Evolutionary conservation across 257 asterid species (phyloP), one percentile per base, ranked within the genome.

Genomic region (Linderniella brevidens): DNA sequence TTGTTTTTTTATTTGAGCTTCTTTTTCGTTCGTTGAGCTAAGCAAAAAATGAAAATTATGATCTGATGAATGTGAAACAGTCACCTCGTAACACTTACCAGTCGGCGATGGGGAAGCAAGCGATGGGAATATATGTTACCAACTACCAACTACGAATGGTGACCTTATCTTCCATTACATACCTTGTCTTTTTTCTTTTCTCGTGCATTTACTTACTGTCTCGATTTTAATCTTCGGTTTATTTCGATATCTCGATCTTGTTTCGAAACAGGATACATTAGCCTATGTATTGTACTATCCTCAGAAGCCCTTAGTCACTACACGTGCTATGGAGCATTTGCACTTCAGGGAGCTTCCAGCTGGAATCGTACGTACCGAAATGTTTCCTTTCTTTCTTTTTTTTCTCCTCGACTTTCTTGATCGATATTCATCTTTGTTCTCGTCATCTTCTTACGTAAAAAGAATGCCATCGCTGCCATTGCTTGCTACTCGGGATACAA

Each of bases 81-180:
- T 88, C 98, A 50, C 98, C 98, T 42, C 95, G 95, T 84, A 88
- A 88, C 67, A 84, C 98, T 2, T 88, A 88, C 64, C 98, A 88
- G 66, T 88, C 98, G 15, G 98, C 98, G 48, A 88, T 88, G 98
- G 98, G 98, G 51, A 88, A 88, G 65, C 98, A 88, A 66, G 95
- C 98, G 46, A 80, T 84, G 95, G 98, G 95, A 37, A 88, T 88
- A 35, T 88, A 84, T 53, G 98, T 76, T 56, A 88, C 98, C 66
- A 88, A 88, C 71, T 88, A 80, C 73, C 98, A 88, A 54, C 80
- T 88, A 48, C 81, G 95, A 55, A 88, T 88, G 98, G 98, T 88
- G 80, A 37, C 41, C 45, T 41, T 25, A 2, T 25, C 32, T 25
- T 25, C 32, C 6, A n/a, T n/a, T n/a, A n/a, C n/a, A n/a, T n/a